Conservation (phyloP, 1,284 basidiomycete genomes). For the Pseudozyma tsukubaensis region DNA sequence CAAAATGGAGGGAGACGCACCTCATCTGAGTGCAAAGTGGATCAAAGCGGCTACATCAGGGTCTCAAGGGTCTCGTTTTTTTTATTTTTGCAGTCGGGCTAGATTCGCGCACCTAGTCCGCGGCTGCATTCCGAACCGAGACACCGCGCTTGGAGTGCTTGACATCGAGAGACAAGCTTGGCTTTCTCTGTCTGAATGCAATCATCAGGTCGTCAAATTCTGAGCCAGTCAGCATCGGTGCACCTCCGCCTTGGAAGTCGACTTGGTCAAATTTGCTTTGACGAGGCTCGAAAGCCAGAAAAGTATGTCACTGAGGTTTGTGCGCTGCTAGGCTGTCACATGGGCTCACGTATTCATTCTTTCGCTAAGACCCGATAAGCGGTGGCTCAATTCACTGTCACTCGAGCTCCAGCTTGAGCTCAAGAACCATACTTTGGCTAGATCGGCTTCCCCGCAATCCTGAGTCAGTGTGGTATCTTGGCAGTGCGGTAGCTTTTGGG, state of each 20-base stretch:
- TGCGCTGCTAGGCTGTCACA: too few relatives aligned
- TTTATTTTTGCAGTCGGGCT: constrained; percentile 5
- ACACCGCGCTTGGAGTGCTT: not conserved
- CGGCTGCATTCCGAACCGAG: constrained; percentile 7
- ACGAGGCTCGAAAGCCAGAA: too few relatives aligned
- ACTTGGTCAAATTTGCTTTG: too few relatives aligned
- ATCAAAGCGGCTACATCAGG: constrained; percentile 15
- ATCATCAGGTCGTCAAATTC: too few relatives aligned
- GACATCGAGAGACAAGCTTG: not conserved
- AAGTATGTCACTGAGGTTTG: too few relatives aligned
- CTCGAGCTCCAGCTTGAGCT: too few relatives aligned
- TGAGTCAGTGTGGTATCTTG: not conserved
- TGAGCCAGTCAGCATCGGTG: too few relatives aligned
- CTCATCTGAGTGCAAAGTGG: not conserved
- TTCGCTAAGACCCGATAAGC: too few relatives aligned
- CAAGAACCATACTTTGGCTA: too few relatives aligned
- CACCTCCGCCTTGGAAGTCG: too few relatives aligned
- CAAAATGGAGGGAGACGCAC: too few relatives aligned
- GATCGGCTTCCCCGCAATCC: not conserved
- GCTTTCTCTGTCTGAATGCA: not conserved
- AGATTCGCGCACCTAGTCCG: constrained; percentile 31
- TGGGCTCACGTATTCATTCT: not conserved
- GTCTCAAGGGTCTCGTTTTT: not conserved
- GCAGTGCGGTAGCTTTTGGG: not conserved
- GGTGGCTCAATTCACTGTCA: not conserved